Evolutionary conservation across 306 rosid species (phyloP).

Genomic region (Albizia julibrissin): DNA sequence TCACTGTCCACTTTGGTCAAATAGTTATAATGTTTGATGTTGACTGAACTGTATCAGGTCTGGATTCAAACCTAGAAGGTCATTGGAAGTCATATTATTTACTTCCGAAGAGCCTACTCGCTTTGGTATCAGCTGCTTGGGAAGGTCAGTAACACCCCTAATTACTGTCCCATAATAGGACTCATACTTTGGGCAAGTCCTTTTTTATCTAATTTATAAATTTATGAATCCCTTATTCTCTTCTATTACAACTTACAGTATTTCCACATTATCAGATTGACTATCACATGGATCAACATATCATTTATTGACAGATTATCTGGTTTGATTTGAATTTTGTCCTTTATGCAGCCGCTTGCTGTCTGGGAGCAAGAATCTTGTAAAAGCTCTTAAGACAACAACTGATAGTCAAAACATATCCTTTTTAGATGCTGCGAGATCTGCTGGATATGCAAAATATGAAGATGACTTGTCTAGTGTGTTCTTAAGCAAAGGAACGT

Average conservation of each 20-base stretch:
- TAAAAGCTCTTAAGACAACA: conserved; percentile 59
- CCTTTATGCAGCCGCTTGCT: conserved; percentile 71
- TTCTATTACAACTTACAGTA: conserved; percentile 2
- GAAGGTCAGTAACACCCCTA: conserved; percentile 62
- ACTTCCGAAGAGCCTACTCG: conserved; percentile 99
- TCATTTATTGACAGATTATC: background rate
- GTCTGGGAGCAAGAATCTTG: conserved; percentile 76
- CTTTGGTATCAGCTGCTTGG: conserved; percentile 91
- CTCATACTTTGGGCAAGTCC: conserved; percentile 19
- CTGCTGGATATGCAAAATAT: conserved; percentile 75
- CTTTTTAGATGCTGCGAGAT: conserved; percentile 76
- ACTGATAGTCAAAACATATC: conserved; percentile 77
- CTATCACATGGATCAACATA: background rate
- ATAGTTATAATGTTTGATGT: conserved; percentile 12
- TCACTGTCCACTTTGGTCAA: conserved; percentile 14
- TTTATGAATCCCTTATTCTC: background rate
- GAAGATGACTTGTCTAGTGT: conserved; percentile 65
- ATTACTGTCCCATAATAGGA: conserved; percentile 14
- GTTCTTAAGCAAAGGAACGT: conserved; percentile 69
- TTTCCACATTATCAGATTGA: background rate
- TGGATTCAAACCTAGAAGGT: conserved; percentile 77
- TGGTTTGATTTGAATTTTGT: conserved; percentile 32
- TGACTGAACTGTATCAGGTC: conserved; percentile 56
- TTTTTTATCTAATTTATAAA: background rate
- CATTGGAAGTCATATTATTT: conserved; percentile 83